Conservation (phyloP, 2,329 filamentous ascomycete species). For the Neofusicoccum sp. region DNA sequence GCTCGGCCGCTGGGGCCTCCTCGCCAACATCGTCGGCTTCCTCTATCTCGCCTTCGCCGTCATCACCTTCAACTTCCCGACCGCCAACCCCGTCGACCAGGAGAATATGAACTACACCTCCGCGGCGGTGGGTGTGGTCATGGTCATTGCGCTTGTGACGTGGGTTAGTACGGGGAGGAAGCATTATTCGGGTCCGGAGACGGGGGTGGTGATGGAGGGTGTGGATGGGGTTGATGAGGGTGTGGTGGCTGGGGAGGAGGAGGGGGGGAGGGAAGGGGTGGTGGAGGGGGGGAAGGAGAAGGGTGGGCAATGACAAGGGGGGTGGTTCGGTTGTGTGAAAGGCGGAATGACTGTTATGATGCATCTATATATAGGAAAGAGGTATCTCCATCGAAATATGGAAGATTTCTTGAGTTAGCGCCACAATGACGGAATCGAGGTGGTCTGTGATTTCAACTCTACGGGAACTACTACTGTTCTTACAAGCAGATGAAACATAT, state of each 20-base stretch:
- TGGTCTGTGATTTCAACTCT: too few relatives aligned
- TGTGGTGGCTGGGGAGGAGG: background rate
- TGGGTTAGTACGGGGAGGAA: conserved; percentile 57
- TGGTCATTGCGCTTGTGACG: conserved; percentile 52
- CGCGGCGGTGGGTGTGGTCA: conserved; percentile 59
- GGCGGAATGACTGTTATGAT: too few relatives aligned
- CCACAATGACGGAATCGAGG: too few relatives aligned
- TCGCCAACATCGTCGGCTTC: conserved; percentile 54
- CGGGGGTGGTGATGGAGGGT: background rate
- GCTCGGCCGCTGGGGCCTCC: conserved; percentile 48
- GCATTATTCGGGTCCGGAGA: conserved; percentile 53
- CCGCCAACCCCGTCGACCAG: conserved; percentile 51
- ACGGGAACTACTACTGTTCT: too few relatives aligned
- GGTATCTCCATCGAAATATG: too few relatives aligned
- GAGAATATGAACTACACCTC: conserved; percentile 63
- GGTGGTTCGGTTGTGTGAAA: too few relatives aligned
- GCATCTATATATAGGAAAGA: too few relatives aligned
- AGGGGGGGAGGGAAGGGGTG: background rate
- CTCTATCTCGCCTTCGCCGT: conserved; percentile 57
- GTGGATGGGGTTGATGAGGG: background rate
- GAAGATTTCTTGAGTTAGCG: too few relatives aligned
- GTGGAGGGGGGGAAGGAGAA: background rate
- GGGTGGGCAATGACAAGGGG: background rate
- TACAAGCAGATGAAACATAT: too few relatives aligned
- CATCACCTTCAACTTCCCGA: conserved; percentile 61